These are phyloP conservation scores for Tolypocladium amazonense DNA, from an alignment of 2,329 filamentous ascomycete genomes.

Conservation along the genomic window DNA sequence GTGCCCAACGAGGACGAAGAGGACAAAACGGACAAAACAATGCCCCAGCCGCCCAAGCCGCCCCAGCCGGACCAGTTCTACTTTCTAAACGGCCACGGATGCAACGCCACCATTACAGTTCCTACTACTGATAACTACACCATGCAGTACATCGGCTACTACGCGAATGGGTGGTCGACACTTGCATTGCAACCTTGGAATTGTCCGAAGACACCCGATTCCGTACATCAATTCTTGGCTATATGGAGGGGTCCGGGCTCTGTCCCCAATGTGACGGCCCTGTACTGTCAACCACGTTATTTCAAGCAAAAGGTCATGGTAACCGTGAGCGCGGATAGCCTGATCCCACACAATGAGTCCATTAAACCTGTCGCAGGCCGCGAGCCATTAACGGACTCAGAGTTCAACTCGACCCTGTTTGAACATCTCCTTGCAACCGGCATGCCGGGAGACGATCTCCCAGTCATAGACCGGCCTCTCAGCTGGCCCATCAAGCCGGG, in stretches of 20 bases:
- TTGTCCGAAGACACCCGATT: conserved; percentile 19
- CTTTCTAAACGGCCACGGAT: conserved; percentile 27
- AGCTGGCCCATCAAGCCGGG: not conserved
- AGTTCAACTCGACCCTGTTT: conserved; percentile 24
- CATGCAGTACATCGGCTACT: conserved; percentile 33
- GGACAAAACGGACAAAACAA: too few relatives aligned
- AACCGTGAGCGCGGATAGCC: conserved; percentile 15
- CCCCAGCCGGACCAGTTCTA: not conserved
- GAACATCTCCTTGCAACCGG: conserved; percentile 21
- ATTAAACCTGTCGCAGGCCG: conserved; percentile 6
- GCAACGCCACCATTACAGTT: conserved; percentile 13
- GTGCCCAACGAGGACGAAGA: too few relatives aligned
- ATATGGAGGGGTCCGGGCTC: conserved; percentile 7
- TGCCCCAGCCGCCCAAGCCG: too few relatives aligned
- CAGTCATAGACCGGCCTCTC: not conserved
- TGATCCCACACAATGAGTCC: conserved; percentile 4
- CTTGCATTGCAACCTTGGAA: not conserved
- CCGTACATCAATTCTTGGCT: conserved; percentile 26
- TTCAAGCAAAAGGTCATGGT: conserved; percentile 32
- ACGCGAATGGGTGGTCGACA: conserved; percentile 15
- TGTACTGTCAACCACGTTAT: conserved; percentile 35
- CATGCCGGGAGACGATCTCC: not conserved
- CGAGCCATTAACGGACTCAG: conserved; percentile 4
- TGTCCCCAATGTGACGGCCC: conserved; percentile 16
- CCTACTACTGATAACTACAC: not conserved